A percentile compares a stretch with the other conserved stretches of the same genome.
These are phyloP conservation scores for Diaporthe destruens DNA, from an alignment of 2,329 filamentous ascomycete genomes.

Conservation along the genomic window DNA sequence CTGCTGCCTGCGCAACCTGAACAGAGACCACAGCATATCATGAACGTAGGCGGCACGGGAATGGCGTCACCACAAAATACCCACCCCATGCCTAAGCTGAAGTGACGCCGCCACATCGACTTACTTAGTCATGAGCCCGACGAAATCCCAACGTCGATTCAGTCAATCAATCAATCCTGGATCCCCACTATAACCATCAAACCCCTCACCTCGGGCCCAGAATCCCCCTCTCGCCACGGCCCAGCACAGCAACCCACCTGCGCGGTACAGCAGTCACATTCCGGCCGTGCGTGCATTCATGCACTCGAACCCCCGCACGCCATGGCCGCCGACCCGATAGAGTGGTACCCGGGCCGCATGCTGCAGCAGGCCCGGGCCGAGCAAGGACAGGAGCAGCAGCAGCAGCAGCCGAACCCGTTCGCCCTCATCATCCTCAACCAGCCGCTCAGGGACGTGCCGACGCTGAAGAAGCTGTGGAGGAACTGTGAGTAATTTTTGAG, in stretches of 20 bases:
- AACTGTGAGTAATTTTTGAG: constrained; percentile 56
- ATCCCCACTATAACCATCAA: constrained; percentile 1
- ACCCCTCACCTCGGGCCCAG: not conserved
- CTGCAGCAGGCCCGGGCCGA: constrained; percentile 41
- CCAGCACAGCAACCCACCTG: not conserved
- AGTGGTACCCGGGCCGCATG: constrained; percentile 46
- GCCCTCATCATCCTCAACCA: constrained; percentile 66
- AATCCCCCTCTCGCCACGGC: not conserved
- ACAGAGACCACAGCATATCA: no score
- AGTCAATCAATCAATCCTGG: not conserved
- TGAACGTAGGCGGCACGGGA: not conserved
- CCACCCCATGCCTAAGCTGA: not conserved
- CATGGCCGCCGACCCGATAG: constrained; percentile 32
- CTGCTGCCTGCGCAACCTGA: no score
- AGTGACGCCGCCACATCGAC: no score
- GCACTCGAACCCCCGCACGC: not conserved
- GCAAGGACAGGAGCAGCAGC: not conserved
- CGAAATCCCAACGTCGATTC: not conserved
- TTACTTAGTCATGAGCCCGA: constrained; percentile 10
- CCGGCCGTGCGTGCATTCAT: constrained; percentile 31
- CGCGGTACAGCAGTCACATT: not conserved
- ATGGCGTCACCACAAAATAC: not conserved
- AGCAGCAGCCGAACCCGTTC: constrained; percentile 46
- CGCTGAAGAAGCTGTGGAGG: constrained; percentile 64
- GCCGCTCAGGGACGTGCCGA: constrained; percentile 59